Evolutionary conservation across 768 basidiomycete species (phyloP), one percentile per base, ranked within the genome.

Genomic region (Galerina sulciceps): DNA sequence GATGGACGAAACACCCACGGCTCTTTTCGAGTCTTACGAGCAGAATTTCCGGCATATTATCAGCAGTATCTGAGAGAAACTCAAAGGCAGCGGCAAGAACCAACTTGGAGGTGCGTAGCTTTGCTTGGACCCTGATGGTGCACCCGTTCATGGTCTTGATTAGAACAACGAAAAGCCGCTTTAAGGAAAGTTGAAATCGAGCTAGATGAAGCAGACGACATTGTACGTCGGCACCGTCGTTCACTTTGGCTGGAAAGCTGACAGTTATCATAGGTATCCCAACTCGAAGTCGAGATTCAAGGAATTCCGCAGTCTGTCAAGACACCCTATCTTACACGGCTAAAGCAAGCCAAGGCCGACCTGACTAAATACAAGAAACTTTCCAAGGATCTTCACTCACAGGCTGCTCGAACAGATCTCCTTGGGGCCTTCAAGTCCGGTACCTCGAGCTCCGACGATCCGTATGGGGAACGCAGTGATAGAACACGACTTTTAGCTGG

Each of bases 191-290:
- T 66, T n/a, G n/a, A n/a, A n/a, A n/a, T n/a, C n/a, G n/a, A n/a
- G n/a, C n/a, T n/a, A n/a, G n/a, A n/a, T n/a, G 96, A 96, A 68
- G 95, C 94, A 0, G 94, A 96, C 61, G 96, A 97, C 78, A 91
- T 96, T 72, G 94, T 91, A 63, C 45, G 90, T 73, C 1, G 10
- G 13, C 34, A 41, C 8, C 49, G 22, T 54, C 41, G 1, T 8
- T 9, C 41, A 23, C 20, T 18, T 35, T 46, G 8, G 10, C 6
- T 44, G 6, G 6, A n/a, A 18, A 50, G 49, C 20, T 51, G 46
- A 10, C 44, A 40, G 10, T 51, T 38, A 55, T 34, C 35, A 13
- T 66, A 97, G 94, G 81, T 97, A 56, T 93, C 93, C 38, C 95
- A 96, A 79, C 91, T 98, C 81, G 94, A 96, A 72, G 84, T 95